Conservation (phyloP, 148 eudicot species). For the Heliosperma pusillum region DNA sequence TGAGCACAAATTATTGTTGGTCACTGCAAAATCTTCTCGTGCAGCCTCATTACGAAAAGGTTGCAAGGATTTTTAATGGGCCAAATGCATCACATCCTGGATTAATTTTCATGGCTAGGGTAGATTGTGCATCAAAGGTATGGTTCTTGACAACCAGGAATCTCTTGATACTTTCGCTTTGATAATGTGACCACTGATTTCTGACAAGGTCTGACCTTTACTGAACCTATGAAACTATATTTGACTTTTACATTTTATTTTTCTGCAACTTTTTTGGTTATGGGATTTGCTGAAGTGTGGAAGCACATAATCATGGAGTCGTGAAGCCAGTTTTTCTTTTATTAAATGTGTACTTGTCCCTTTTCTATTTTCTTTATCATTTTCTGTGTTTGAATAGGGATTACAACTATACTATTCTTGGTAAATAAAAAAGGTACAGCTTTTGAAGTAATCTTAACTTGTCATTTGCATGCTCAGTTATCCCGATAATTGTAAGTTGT, state of each 20-base stretch:
- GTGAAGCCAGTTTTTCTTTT: conserved; percentile 2
- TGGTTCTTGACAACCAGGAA: conserved; percentile 23
- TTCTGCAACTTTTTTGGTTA: neutral
- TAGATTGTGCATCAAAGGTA: conserved; percentile 92
- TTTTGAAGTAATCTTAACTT: neutral
- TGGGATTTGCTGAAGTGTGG: neutral
- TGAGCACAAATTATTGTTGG: conserved; percentile 1
- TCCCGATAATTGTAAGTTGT: neutral
- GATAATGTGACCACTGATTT: conserved; percentile 2
- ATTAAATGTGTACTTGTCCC: neutral
- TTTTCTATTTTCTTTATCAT: neutral
- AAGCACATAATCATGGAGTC: neutral
- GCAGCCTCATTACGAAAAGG: conserved; percentile 98
- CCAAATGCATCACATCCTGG: conserved; percentile 90
- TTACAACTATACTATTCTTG: neutral
- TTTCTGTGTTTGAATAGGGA: neutral
- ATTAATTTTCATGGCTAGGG: conserved; percentile 76
- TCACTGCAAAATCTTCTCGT: conserved; percentile 23
- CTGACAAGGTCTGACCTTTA: neutral
- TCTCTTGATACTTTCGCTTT: neutral
- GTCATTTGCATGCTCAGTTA: neutral
- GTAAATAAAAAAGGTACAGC: neutral
- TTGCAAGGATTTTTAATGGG: conserved; percentile 89
- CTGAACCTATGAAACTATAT: neutral
- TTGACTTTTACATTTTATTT: neutral